Evolutionary conservation across 2,329 filamentous ascomycete genomes (phyloP), one percentile per base, ranked within the genome.

Genomic region (Arthrobotrys conoides): DNA sequence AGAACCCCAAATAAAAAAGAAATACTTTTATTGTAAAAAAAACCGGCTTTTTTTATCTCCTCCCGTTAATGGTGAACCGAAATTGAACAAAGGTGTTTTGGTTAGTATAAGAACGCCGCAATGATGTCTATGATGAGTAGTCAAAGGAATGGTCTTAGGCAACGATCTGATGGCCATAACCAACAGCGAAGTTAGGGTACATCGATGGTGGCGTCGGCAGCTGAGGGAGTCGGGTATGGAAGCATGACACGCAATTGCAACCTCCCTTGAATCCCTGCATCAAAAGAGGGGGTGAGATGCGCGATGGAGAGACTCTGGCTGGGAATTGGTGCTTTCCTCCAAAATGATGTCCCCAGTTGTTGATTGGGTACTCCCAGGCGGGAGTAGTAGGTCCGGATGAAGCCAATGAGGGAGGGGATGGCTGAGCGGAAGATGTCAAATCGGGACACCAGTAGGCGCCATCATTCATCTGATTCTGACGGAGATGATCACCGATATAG

Each of bases 321-420:
- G 57, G 86, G 86, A 83, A 88, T 87, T 59, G 85, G 84, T 76
- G 85, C 84, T 53, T 85, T 84, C 83, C 86, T 84, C 82, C 87
- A 85, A 86, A 86, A 87, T 80, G 88, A n/a, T 61, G 57, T 86
- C 81, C 85, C 88, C 84, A 84, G 83, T 76, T 85, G 85, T 65
- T 85, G 83, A 49, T 84, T 83, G 72, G 85, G 86, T 82, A 68
- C 6, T 87, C 85, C 81, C 87, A 88, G 78, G 88, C 87, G 20
- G 88, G 88, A 48, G 87, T 88, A 63, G 86, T 86, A 22, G 87
- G 86, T 48, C 87, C 87, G 41, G 87, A 88, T 75, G 87, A 87
- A 16, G 87, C 86, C 55, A 87, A 87, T 30, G 87, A 88, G n/a
- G 86, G 85, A 76, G 88, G 88, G 57, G 87, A 88, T 76, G 86